Conservation (phyloP, 2,329 filamentous ascomycete genomes). For the Pestalotiopsis sp. region DNA sequence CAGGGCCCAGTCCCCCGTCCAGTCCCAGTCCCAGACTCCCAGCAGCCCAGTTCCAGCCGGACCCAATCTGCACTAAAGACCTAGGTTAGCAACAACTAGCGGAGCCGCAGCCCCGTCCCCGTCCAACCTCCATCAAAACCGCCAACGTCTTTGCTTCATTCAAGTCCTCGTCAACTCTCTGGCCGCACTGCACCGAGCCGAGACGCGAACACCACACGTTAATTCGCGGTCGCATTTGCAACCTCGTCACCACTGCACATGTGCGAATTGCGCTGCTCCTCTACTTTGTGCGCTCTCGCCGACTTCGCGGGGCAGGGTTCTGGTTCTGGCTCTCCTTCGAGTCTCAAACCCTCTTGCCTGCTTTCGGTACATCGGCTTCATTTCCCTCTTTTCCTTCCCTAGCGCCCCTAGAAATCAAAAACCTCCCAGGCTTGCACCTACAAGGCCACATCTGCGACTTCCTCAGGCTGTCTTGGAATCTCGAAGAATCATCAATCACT, state of each 20-base stretch:
- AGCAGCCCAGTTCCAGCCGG: neutral
- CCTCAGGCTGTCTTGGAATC: neutral
- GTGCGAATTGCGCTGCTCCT: neutral
- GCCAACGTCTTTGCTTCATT: neutral
- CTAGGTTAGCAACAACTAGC: neutral
- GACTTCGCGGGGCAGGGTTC: neutral
- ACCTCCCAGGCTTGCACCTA: neutral
- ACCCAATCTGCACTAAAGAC: neutral
- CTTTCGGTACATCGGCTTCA: neutral
- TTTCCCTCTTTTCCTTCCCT: neutral
- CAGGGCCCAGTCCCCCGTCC: neutral
- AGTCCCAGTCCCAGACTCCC: neutral
- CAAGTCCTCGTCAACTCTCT: neutral
- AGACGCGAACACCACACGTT: conserved; percentile 6
- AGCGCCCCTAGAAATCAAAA: neutral
- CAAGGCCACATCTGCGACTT: neutral
- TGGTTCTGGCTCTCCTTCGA: neutral
- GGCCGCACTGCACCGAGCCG: neutral
- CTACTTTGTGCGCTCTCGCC: neutral
- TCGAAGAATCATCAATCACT: neutral
- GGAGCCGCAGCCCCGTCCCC: neutral
- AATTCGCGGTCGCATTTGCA: conserved; percentile 8
- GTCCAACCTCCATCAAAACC: neutral
- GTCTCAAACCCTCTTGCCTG: neutral
- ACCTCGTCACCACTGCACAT: neutral